A percentile compares a stretch with the other conserved stretches of the same genome.
Conservation (phyloP, 257 asterid genomes). For the Jacaranda mimosifolia region DNA sequence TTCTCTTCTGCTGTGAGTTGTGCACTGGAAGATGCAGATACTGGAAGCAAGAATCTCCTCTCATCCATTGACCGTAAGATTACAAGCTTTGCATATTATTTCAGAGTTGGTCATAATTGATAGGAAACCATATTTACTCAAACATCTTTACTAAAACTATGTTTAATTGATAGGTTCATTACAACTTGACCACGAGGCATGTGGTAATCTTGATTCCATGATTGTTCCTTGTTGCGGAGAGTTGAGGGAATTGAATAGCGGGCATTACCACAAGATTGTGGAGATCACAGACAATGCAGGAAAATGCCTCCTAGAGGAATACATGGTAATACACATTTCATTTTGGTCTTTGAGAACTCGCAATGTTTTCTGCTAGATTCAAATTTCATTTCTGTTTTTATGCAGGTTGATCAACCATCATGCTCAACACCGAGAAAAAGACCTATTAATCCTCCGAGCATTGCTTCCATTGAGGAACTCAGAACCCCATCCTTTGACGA, state of each 20-base stretch:
- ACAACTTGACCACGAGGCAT: conserved; percentile 94
- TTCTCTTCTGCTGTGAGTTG: conserved; percentile 84
- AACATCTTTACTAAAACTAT: neutral
- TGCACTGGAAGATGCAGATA: conserved; percentile 77
- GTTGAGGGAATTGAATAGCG: conserved; percentile 79
- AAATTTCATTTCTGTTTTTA: neutral
- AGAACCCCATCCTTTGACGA: conserved; percentile 88
- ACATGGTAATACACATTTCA: conserved; percentile 57
- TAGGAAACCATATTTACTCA: neutral
- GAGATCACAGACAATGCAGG: conserved; percentile 89
- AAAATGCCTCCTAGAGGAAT: conserved; percentile 85
- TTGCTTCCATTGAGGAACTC: conserved; percentile 84
- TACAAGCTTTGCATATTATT: conserved; percentile 6
- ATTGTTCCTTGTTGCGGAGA: conserved; percentile 87
- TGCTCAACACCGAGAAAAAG: conserved; percentile 85
- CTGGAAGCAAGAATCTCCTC: conserved; percentile 80
- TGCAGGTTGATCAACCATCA: conserved; percentile 90
- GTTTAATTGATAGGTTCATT: conserved; percentile 62
- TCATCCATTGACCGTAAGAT: conserved; percentile 87
- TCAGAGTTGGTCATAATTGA: conserved; percentile 5
- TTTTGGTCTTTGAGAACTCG: too few species aligned
- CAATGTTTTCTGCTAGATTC: too few species aligned
- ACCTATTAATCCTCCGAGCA: conserved; percentile 70
- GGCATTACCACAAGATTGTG: conserved; percentile 76
- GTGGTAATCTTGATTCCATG: conserved; percentile 78